Conservation (phyloP, 202 grass and related monocot genomes). For the Hordeum pubiflorum region DNA sequence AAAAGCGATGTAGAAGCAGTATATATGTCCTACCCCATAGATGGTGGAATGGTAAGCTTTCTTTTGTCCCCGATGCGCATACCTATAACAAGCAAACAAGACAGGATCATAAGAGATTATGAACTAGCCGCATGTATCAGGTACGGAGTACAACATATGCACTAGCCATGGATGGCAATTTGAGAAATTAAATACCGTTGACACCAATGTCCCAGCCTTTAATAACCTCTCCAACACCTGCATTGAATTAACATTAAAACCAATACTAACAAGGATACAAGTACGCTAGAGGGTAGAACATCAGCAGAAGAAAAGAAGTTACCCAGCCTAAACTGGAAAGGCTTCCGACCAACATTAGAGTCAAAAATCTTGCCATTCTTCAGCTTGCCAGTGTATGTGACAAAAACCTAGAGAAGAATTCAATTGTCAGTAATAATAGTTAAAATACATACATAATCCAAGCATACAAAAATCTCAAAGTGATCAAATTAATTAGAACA, state of each 20-base stretch:
- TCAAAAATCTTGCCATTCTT: constrained; percentile 81
- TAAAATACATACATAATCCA: not conserved
- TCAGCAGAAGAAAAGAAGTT: not conserved
- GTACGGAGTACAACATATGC: not conserved
- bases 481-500: not conserved
- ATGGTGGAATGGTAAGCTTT: constrained; percentile 62
- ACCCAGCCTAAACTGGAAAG: constrained; percentile 88
- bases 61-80: constrained; percentile 93
- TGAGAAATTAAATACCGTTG: constrained; percentile 39
- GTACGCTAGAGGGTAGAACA: not conserved
- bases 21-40: constrained; percentile 46
- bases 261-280: not conserved
- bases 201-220: constrained; percentile 95
- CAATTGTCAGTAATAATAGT: not conserved
- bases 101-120: not conserved
- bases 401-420: constrained; percentile 44
- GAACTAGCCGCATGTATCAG: not conserved
- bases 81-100: constrained; percentile 37
- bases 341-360: constrained; percentile 56
- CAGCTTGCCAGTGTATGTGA: constrained; percentile 76
- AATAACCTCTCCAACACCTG: constrained; percentile 83
- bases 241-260: constrained; percentile 25
- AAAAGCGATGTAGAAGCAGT: not conserved
- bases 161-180: not conserved
- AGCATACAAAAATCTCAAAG: not conserved